phyloP scores from a whole-genome alignment of 306 rosid species.

The Trifolium subterraneum region DNA sequence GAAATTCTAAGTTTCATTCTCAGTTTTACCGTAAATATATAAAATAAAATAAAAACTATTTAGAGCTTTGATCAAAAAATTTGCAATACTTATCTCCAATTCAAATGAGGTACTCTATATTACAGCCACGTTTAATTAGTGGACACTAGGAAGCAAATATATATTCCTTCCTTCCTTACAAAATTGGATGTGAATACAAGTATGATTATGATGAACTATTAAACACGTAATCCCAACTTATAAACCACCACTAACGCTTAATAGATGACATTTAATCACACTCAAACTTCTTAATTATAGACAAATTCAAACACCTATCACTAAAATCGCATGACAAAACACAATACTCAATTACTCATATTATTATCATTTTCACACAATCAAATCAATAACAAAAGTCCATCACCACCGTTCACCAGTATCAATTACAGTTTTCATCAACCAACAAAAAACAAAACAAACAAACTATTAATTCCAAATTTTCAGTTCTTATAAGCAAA shows the following conservation, averaged over 20 bases:
- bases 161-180: neutral
- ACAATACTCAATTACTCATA: no score
- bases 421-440: neutral
- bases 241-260: neutral
- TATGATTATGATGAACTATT: no score
- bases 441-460: neutral
- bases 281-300: conserved; percentile 1
- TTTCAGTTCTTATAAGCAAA: neutral
- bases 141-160: neutral
- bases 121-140: neutral
- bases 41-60: no score
- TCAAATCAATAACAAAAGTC: no score
- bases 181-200: neutral
- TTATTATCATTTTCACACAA: no score
- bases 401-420: no score
- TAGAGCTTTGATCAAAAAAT: no score
- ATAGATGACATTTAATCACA: neutral
- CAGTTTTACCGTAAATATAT: no score
- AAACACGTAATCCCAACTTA: neutral
- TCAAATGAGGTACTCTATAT: neutral
- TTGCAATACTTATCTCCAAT: neutral
- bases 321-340: neutral
- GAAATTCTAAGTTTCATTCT: no score
- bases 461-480: neutral
- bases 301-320: neutral